phyloP scores from a whole-genome alignment of 495 filamentous ascomycete genomes.

The Penicillium diatomitis region DNA sequence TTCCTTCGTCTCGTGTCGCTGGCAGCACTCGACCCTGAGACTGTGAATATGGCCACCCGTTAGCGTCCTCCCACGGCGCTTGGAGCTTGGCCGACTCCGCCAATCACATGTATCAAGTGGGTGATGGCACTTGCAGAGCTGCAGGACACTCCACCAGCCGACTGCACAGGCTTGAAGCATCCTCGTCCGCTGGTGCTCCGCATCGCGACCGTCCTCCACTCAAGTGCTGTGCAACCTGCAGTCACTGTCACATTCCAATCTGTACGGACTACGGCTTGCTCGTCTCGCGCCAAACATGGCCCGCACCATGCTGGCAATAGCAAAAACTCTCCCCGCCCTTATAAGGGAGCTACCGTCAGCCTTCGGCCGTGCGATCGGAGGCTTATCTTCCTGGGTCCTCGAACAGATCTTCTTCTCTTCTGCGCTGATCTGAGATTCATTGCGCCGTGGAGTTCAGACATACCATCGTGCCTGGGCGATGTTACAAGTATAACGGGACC shows the following conservation, averaged over 20 bases:
- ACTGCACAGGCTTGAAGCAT: neutral
- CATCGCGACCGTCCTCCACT: conserved; percentile 7
- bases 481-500: too few species aligned
- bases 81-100: conserved; percentile 7
- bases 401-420: too few species aligned
- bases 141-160: conserved; percentile 20
- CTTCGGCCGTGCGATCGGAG: too few species aligned
- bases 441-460: too few species aligned
- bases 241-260: conserved; percentile 27
- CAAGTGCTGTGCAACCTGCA: conserved; percentile 17
- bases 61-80: conserved; percentile 16
- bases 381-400: too few species aligned
- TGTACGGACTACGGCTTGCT: neutral
- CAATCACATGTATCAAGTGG: conserved; percentile 6
- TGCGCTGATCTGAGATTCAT: too few species aligned
- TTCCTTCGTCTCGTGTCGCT: too few species aligned
- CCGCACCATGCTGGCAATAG: conserved; percentile 8
- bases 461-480: too few species aligned
- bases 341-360: conserved; percentile 14
- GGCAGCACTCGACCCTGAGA: neutral
- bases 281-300: too few species aligned
- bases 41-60: neutral
- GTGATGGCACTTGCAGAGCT: conserved; percentile 17
- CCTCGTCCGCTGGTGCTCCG: conserved; percentile 6
- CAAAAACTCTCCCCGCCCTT: conserved; percentile 13